phyloP scores from a whole-genome alignment of 169 alveolate genomes.

The Plasmodium billcollinsi region DNA sequence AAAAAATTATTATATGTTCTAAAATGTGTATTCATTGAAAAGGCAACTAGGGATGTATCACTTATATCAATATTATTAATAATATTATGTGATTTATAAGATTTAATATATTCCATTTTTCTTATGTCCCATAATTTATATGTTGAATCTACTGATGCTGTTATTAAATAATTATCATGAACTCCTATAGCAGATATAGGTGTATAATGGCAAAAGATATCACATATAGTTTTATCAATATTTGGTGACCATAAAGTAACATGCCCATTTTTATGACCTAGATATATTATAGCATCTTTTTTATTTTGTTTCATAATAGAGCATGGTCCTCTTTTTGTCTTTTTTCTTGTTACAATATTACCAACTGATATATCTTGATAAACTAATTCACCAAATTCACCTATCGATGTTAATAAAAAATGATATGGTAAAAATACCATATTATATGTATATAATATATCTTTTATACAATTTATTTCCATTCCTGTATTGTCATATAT shows the following conservation, averaged over 20 bases:
- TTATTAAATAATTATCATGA: slow-evolving; percentile 80
- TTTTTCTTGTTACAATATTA: slow-evolving; percentile 91
- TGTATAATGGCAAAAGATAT: slow-evolving; percentile 80
- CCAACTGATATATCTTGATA: slow-evolving; percentile 96
- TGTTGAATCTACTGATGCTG: slow-evolving; percentile 86
- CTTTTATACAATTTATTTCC: slow-evolving; percentile 94
- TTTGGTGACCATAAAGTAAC: slow-evolving; percentile 97
- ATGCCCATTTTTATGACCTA: slow-evolving; percentile 95
- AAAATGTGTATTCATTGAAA: slow-evolving; percentile 82
- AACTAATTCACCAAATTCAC: slow-evolving; percentile 93
- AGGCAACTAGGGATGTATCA: slow-evolving; percentile 74
- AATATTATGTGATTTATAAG: slow-evolving; percentile 44
- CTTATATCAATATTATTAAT: slow-evolving; percentile 62
- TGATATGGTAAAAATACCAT: slow-evolving; percentile 95
- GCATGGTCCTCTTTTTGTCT: slow-evolving; percentile 93
- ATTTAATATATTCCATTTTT: slow-evolving; percentile 80
- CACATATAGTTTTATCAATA: slow-evolving; percentile 82
- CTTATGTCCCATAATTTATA: slow-evolving; percentile 96
- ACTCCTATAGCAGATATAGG: slow-evolving; percentile 80
- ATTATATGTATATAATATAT: slow-evolving; percentile 87
- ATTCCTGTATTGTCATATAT: slow-evolving; percentile 95
- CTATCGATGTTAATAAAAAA: slow-evolving; percentile 92
- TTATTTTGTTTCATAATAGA: slow-evolving; percentile 91
- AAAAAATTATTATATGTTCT: slow-evolving; percentile 64
- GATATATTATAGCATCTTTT: slow-evolving; percentile 92